Percentiles rank a stretch among this genome's conserved stretches.
Conservation (phyloP, 2,329 filamentous ascomycete genomes). For the Fusarium nelsonii region DNA sequence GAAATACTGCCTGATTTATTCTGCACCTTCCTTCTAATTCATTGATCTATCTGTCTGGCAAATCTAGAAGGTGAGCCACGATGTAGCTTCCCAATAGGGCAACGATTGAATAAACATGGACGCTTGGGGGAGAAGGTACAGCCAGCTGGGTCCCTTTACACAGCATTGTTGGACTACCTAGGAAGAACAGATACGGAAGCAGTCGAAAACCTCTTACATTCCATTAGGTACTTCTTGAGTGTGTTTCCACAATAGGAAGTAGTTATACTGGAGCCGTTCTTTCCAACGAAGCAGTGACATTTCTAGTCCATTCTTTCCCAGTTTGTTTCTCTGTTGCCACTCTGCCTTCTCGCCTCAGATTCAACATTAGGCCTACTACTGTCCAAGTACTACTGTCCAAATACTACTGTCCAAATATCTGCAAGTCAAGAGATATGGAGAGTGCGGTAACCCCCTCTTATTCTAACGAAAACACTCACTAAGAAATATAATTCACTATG, state of each 20-base stretch:
- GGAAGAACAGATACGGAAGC: background rate
- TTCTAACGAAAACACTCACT: background rate
- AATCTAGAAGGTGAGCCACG: background rate
- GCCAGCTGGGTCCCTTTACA: too few relatives aligned
- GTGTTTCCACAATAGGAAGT: background rate
- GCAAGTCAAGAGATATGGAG: background rate
- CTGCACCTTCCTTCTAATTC: background rate
- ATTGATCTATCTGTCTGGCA: too few relatives aligned
- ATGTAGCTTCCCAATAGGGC: background rate
- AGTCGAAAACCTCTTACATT: background rate
- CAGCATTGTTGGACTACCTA: background rate
- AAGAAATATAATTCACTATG: background rate
- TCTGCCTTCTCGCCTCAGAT: background rate
- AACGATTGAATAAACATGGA: too few relatives aligned
- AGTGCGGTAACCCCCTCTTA: background rate
- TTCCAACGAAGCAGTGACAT: too few relatives aligned
- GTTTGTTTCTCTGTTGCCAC: background rate
- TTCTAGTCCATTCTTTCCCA: background rate
- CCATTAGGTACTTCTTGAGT: background rate
- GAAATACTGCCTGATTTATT: background rate
- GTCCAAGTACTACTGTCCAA: background rate
- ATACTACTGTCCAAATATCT: background rate
- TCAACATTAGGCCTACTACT: background rate
- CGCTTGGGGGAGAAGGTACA: background rate
- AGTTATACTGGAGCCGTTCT: background rate